A percentile compares a stretch with the other conserved stretches of the same genome.
Evolutionary conservation across 345 rosid genomes (phyloP).

Genomic region (Lagerstroemia speciosa): DNA sequence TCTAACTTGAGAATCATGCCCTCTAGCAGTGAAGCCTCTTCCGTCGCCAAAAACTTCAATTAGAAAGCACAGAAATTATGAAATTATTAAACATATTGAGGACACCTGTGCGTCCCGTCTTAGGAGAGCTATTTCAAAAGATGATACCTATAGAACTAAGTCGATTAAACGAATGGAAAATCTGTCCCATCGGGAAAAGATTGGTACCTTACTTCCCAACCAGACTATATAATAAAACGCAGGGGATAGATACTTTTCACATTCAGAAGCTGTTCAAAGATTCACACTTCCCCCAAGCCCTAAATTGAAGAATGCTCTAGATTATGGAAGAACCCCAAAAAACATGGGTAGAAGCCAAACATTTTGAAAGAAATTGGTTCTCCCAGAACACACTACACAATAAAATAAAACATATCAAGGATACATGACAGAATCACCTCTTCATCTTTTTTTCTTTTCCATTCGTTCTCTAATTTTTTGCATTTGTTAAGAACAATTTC

Average conservation of each 20-base stretch:
- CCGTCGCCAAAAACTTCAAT: slow-evolving; percentile 70
- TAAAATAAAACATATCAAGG: neutral
- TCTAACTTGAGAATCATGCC: slow-evolving; percentile 51
- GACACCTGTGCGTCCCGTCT: neutral
- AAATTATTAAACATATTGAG: neutral
- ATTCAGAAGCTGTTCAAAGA: neutral
- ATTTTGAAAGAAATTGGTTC: neutral
- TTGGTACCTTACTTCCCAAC: neutral
- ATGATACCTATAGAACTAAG: neutral
- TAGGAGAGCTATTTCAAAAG: neutral
- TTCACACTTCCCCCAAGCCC: neutral
- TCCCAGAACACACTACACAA: neutral
- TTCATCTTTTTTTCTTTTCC: neutral
- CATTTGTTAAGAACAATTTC: neutral
- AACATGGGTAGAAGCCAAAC: neutral
- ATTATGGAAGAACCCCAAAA: neutral
- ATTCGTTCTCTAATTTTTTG: neutral
- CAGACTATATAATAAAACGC: neutral
- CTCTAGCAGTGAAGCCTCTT: slow-evolving; percentile 56
- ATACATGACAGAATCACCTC: neutral
- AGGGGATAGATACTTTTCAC: neutral
- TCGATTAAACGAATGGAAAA: neutral
- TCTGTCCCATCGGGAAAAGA: neutral
- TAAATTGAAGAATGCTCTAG: neutral
- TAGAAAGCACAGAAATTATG: slow-evolving; percentile 2